Percentiles rank a stretch among this genome's conserved stretches.
phyloP scores from a whole-genome alignment of 805 yeast species.

The Blastobotrys peoriensis region DNA sequence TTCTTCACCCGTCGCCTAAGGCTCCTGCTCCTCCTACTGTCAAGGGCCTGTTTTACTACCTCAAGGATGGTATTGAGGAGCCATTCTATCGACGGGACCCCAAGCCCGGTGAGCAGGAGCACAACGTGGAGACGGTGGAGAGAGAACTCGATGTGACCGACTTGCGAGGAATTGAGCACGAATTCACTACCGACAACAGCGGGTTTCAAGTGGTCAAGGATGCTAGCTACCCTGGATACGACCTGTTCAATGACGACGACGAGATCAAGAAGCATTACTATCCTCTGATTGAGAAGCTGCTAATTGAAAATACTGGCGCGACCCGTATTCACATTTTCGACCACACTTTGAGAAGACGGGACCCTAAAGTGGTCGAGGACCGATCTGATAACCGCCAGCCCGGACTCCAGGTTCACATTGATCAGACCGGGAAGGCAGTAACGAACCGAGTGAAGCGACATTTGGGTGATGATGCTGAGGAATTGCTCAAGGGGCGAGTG shows the following conservation, averaged over 20 bases:
- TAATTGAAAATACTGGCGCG: slow-evolving; percentile 21
- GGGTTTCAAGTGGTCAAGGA: slow-evolving; percentile 9
- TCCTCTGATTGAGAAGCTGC: slow-evolving; percentile 16
- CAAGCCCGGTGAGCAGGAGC: slow-evolving; percentile 5
- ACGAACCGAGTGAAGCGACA: slow-evolving; percentile 18
- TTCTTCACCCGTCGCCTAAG: background rate
- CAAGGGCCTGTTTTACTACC: slow-evolving; percentile 1
- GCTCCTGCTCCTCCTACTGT: too few species aligned
- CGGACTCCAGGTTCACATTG: slow-evolving; percentile 20
- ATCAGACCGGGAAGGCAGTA: slow-evolving; percentile 21
- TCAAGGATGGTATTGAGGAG: slow-evolving; percentile 5
- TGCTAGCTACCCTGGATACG: slow-evolving; percentile 7
- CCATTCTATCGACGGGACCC: slow-evolving; percentile 7
- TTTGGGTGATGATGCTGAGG: slow-evolving; percentile 18
- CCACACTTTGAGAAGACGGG: slow-evolving; percentile 18
- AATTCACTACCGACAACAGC: slow-evolving; percentile 4
- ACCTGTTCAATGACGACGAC: slow-evolving; percentile 15
- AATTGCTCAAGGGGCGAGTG: slow-evolving; percentile 16
- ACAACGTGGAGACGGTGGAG: slow-evolving; percentile 1
- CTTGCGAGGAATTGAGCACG: slow-evolving; percentile 6
- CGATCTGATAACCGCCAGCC: slow-evolving; percentile 19
- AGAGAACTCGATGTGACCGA: slow-evolving; percentile 6
- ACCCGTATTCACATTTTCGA: slow-evolving; percentile 18
- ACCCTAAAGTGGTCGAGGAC: slow-evolving; percentile 7
- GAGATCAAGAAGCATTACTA: slow-evolving; percentile 18